Percentiles rank a stretch among this genome's conserved stretches.
These are phyloP conservation scores for Lasiosphaeris hirsuta DNA, from an alignment of 495 filamentous ascomycete species.

Conservation along the genomic window DNA sequence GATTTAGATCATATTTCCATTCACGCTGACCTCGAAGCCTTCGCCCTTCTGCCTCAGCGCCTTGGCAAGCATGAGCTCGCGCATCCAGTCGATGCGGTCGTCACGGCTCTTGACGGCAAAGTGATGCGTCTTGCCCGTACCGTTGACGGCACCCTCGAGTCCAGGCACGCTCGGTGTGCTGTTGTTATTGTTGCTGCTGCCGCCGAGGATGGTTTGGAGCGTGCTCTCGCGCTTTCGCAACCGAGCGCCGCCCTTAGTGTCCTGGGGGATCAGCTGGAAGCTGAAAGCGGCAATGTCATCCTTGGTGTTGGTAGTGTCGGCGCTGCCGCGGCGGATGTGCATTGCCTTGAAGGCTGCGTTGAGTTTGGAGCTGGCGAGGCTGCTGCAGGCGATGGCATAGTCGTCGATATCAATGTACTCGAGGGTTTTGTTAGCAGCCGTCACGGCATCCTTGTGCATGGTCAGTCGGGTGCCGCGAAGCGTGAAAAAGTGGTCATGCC, in stretches of 20 bases:
- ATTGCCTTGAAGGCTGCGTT: slow-evolving; percentile 85
- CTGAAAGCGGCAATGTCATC: slow-evolving; percentile 64
- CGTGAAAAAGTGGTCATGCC: slow-evolving; percentile 85
- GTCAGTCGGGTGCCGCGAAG: slow-evolving; percentile 79
- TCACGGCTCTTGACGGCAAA: slow-evolving; percentile 86
- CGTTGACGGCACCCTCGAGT: slow-evolving; percentile 40
- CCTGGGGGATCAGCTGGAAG: slow-evolving; percentile 85
- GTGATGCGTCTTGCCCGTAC: slow-evolving; percentile 83
- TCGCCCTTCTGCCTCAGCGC: slow-evolving; percentile 77
- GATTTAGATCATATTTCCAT: slow-evolving; percentile 70
- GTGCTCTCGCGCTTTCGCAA: slow-evolving; percentile 44
- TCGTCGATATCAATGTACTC: slow-evolving; percentile 93
- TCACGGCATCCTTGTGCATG: slow-evolving; percentile 68
- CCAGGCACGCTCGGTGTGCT: slow-evolving; percentile 13
- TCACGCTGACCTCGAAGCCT: slow-evolving; percentile 76
- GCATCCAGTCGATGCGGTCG: slow-evolving; percentile 96
- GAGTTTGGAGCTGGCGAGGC: slow-evolving; percentile 69
- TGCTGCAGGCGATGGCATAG: slow-evolving; percentile 89
- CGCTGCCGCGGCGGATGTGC: slow-evolving; percentile 58
- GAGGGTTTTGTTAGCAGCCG: slow-evolving; percentile 55
- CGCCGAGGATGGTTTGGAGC: slow-evolving; percentile 15
- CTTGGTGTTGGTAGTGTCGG: slow-evolving; percentile 41
- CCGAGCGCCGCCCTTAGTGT: slow-evolving; percentile 46
- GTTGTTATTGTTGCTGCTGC: slow-evolving; percentile 2
- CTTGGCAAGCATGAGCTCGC: slow-evolving; percentile 94